These are phyloP conservation scores for Sisymbrium irio DNA, from an alignment of 345 rosid species.

Conservation along the genomic window DNA sequence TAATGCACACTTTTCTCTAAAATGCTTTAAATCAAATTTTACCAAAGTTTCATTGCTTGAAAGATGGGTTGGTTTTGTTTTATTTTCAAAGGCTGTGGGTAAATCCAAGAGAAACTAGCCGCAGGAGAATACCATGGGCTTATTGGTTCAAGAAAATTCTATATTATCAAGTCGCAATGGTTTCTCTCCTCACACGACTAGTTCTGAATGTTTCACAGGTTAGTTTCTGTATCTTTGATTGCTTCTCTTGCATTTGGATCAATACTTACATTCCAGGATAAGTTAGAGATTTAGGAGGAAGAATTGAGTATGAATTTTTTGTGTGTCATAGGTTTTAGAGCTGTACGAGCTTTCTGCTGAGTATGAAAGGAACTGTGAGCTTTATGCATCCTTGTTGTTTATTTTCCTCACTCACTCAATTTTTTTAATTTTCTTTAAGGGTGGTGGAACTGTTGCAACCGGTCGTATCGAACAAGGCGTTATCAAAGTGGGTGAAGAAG, in stretches of 20 bases:
- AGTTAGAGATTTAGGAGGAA: too few relatives aligned
- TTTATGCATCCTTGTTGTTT: neutral
- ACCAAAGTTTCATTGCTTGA: neutral
- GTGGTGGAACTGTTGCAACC: constrained; percentile 99
- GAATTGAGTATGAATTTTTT: too few relatives aligned
- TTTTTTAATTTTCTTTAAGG: constrained; percentile 46
- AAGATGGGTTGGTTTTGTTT: neutral
- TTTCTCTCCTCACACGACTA: constrained; percentile 78
- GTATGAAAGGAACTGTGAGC: too few relatives aligned
- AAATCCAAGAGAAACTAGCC: constrained; percentile 37
- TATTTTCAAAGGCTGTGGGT: constrained; percentile 44
- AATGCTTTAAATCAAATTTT: neutral
- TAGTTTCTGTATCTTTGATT: constrained; percentile 22
- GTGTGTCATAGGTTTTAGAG: too few relatives aligned
- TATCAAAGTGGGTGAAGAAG: constrained; percentile 98
- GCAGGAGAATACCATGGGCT: constrained; percentile 72
- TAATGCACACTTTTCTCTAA: constrained; percentile 27
- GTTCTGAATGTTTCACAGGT: constrained; percentile 91
- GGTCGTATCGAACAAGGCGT: constrained; percentile 96
- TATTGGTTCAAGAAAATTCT: constrained; percentile 85
- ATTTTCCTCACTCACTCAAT: neutral
- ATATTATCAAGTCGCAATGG: constrained; percentile 89
- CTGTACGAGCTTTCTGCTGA: too few relatives aligned
- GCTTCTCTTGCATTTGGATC: constrained; percentile 1
- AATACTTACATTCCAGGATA: constrained; percentile 16